Conservation (phyloP, 1,284 basidiomycete genomes). For the Pascua guehoae region DNA sequence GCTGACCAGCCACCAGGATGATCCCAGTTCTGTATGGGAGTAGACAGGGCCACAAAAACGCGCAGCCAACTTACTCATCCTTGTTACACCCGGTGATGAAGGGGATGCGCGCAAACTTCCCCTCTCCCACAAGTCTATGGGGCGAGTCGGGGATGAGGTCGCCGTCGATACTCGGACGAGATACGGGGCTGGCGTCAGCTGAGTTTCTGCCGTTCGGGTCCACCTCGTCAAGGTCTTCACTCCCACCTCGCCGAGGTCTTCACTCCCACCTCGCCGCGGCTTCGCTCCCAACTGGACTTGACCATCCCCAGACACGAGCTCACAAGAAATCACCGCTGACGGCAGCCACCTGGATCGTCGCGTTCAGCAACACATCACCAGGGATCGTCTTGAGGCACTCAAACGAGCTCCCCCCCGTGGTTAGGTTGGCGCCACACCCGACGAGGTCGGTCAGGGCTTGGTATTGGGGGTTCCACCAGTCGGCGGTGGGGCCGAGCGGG, state of each 20-base stretch:
- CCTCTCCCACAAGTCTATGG: slow-evolving; percentile 31
- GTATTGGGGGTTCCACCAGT: neutral
- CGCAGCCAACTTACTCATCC: slow-evolving; percentile 31
- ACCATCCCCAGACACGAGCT: too few species aligned
- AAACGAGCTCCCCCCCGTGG: slow-evolving; percentile 11
- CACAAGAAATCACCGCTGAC: too few species aligned
- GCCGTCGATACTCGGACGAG: slow-evolving; percentile 40
- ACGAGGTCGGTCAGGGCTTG: neutral
- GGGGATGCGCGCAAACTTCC: slow-evolving; percentile 40
- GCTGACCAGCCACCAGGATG: too few species aligned
- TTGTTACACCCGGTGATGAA: slow-evolving; percentile 45
- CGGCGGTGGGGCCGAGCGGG: slow-evolving; percentile 25
- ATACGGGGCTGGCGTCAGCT: neutral
- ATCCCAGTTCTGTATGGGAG: too few species aligned
- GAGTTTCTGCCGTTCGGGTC: too few species aligned
- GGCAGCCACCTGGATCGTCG: slow-evolving; percentile 1
- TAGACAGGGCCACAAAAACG: too few species aligned
- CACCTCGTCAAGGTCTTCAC: too few species aligned
- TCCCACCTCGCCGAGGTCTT: too few species aligned
- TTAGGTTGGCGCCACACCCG: neutral
- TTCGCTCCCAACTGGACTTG: too few species aligned
- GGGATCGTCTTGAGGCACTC: slow-evolving; percentile 37
- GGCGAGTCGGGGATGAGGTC: slow-evolving; percentile 41
- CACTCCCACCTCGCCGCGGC: too few species aligned
- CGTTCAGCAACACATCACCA: slow-evolving; percentile 30